Base-by-base conservation (phyloP, 1,139 yeast genomes). In the Martiniozyma asiatica region DNA sequence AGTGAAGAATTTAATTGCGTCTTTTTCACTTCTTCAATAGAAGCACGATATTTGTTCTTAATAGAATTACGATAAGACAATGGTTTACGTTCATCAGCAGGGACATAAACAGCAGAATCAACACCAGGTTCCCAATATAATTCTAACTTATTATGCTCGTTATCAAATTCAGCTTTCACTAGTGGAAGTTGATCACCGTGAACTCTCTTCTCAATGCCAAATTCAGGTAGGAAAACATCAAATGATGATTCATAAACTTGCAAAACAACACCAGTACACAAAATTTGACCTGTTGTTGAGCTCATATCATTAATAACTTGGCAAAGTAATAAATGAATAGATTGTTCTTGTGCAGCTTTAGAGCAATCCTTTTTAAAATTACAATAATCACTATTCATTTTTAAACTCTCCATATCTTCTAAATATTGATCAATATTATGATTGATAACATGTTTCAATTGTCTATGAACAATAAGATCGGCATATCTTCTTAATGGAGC, bases 131-230 rank as follows among this genome's bases (percentile, higher is more conserved):
- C 94, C 98, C 98, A 89, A 51, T 69, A 85, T 31, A 89, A 61
- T 52, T 87, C 96, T 46, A 89, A 63, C 5, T 73, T 58, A 30
- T 85, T 65, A 21, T 68, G 63, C 17, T 53, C 51, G 48, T 77
- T 79, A 50, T 82, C 92, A 53, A 80, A 89, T 51, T 89, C 97
- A 4, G 97, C 97, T 55, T 85, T 85, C 16, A 72, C 74, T 39
- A 89, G 62, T 11, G 98, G 98, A 35, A 89, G 63, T 54, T 89
- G 98, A 56, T 89, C 98, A 25, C 97, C 96, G 48, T 89, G 98
- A 17, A 89, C 97, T 47, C 98, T 73, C 58, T 89, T 89, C 53
- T 89, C 98, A 43, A 89, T 82, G 25, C 98, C 97, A 58, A 87
- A 78, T 44, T 84, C 96, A 1, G 97, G 97, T 38, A 89, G 67